Percentiles rank a stretch among this genome's conserved stretches.
phyloP scores from a whole-genome alignment of 306 rosid species.

The Leucaena leucocephala region DNA sequence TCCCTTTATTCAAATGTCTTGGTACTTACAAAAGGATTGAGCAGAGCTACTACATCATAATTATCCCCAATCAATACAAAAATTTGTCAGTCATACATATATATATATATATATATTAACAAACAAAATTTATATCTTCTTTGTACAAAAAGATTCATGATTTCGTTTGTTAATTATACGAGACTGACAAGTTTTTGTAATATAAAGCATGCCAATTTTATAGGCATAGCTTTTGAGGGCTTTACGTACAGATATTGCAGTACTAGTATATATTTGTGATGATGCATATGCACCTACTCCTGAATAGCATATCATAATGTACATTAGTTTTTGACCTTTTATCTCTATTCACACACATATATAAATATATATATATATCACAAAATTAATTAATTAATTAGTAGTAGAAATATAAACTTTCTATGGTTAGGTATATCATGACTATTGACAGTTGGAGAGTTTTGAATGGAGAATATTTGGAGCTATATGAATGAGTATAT shows the following conservation, averaged over 20 bases:
- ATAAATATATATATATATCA: no score
- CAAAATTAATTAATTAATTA: no score
- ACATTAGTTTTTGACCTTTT: background rate
- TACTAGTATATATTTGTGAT: constrained; percentile 7
- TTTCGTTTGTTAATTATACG: background rate
- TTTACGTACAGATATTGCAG: background rate
- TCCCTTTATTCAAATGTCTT: background rate
- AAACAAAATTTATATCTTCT: background rate
- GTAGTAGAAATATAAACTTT: no score
- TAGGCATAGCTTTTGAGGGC: constrained; percentile 15
- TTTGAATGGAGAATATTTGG: no score
- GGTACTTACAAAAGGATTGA: background rate
- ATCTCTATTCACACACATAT: background rate
- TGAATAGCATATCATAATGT: constrained; percentile 3
- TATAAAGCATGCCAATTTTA: constrained; percentile 3
- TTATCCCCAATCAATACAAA: background rate
- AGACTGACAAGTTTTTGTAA: background rate
- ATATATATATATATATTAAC: background rate
- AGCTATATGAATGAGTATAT: no score
- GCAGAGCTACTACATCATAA: background rate
- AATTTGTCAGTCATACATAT: background rate
- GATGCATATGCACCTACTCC: background rate
- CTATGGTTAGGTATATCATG: no score
- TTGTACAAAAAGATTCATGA: background rate
- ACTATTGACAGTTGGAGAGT: no score